phyloP scores from a whole-genome alignment of 139 green algal species.

The Gonium pectorale region DNA sequence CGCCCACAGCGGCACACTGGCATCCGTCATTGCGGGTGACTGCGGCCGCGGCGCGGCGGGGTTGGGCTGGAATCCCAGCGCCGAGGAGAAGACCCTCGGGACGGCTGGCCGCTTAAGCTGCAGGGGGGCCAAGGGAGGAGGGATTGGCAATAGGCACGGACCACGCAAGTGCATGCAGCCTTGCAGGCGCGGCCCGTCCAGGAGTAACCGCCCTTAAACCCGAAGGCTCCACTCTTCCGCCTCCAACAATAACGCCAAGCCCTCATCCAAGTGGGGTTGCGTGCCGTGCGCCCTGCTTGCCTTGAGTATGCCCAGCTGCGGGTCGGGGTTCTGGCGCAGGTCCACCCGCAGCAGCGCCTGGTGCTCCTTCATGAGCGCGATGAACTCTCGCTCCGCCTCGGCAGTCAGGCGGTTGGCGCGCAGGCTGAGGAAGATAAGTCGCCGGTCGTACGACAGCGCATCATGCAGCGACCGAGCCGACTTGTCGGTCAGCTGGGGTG shows the following conservation, averaged over 20 bases:
- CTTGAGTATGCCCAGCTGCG: constrained; percentile 38
- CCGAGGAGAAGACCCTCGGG: constrained; percentile 27
- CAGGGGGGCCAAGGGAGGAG: neutral
- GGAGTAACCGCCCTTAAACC: too few species aligned
- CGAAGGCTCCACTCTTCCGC: too few species aligned
- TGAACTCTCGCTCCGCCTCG: neutral
- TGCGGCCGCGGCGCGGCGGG: neutral
- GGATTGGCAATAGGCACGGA: too few species aligned
- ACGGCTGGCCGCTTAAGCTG: constrained; percentile 27
- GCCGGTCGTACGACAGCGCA: constrained; percentile 53
- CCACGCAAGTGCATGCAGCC: too few species aligned
- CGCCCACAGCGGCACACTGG: constrained; percentile 43
- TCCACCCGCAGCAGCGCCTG: constrained; percentile 55
- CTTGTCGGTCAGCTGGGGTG: constrained; percentile 47
- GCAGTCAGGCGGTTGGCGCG: constrained; percentile 44
- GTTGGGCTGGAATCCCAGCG: constrained; percentile 25
- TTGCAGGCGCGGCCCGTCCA: too few species aligned
- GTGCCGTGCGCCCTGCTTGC: neutral
- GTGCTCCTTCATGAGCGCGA: constrained; percentile 46
- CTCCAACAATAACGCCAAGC: too few species aligned
- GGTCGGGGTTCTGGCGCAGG: constrained; percentile 43
- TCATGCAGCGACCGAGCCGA: constrained; percentile 11
- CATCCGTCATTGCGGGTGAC: constrained; percentile 25
- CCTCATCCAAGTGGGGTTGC: too few species aligned
- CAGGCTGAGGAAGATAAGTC: constrained; percentile 54